Base-by-base conservation (phyloP, 192 early-diverging fungal genomes). In the Helicostylum pulchrum region DNA sequence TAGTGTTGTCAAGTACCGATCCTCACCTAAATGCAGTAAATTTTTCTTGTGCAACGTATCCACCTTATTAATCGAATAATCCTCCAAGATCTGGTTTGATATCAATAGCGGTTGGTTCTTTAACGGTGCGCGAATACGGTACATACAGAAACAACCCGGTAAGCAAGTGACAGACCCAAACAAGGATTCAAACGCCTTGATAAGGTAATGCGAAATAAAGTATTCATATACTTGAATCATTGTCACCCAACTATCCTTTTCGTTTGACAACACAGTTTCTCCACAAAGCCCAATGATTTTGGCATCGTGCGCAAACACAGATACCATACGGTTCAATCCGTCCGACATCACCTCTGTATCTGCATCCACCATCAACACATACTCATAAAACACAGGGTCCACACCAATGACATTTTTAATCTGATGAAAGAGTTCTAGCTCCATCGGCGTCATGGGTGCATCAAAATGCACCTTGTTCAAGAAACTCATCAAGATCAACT, bases 191-290 rank as follows among this genome's bases (percentile, higher is more conserved):
- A 97, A 97, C 2, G 95, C 92, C 77, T 97, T 97, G 53, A 93
- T 86, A 73, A 98, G 75, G 64, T 98, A 93, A 81, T 98, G 95
- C 32, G 88, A 91, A 67, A 98, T 96, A 72, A 90, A 98, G 83
- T 98, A 98, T 80, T 99, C 95, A 69, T 97, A 98, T 43, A 99
- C 92, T 67, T 97, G 95, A 80, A 99, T 96, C 94, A 96, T 96
- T 5, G 95, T 94, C 50, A 93, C 88, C 91, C 92, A 97, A 21
- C 91, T 90, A 63, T 89, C 83, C 68, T 92, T 90, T 71, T 96
- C 93, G 71, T 97, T 97, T 19, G 90, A 84, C 65, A 99, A 79
- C 60, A 80, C 80, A 7, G 97, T 99, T 72, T 99, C 97, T 65
- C 97, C 97, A 73, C 94, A 97, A 15, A 94, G 78, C 26, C 95